Conservation (phyloP, 805 yeast species). For the Jamesozyma jinghongensis region DNA sequence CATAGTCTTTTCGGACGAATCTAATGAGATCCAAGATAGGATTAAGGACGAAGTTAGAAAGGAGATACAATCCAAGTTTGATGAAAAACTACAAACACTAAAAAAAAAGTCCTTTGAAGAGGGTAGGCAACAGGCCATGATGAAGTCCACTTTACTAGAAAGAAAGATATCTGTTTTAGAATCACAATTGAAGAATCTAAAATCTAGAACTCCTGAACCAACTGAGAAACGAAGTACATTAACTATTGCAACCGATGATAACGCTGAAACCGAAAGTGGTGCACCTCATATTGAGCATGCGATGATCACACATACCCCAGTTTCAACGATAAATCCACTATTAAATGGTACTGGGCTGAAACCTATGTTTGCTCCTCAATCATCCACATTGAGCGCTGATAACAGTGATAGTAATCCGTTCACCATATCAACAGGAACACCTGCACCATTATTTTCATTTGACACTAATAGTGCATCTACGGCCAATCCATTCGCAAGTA, state of each 20-base stretch:
- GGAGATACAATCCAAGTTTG: slow-evolving; percentile 5
- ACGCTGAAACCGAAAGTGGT: too few relatives aligned
- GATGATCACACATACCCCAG: too few relatives aligned
- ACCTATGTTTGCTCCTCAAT: background rate
- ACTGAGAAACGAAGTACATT: too few relatives aligned
- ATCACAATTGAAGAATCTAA: slow-evolving; percentile 30
- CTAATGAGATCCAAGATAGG: slow-evolving; percentile 2
- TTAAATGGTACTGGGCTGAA: background rate
- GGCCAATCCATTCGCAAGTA: slow-evolving; percentile 1
- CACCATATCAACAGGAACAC: background rate
- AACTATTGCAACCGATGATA: too few relatives aligned
- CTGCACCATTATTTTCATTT: background rate
- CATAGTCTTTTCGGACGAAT: slow-evolving; percentile 4
- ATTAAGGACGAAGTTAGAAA: slow-evolving; percentile 12
- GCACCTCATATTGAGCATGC: too few relatives aligned
- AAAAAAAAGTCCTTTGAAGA: slow-evolving; percentile 17
- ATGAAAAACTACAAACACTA: slow-evolving; percentile 6
- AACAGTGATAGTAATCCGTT: slow-evolving; percentile 1
- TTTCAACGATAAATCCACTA: too few relatives aligned
- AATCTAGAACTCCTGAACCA: slow-evolving; percentile 32
- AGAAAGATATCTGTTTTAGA: slow-evolving; percentile 25
- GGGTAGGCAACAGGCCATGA: slow-evolving; percentile 15
- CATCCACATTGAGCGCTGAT: background rate
- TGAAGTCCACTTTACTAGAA: slow-evolving; percentile 21
- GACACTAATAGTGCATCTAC: background rate